Percentiles rank a stretch among this genome's conserved stretches.
Evolutionary conservation across 2,329 filamentous ascomycete species (phyloP).

Genomic region (Diplodia intermedia): DNA sequence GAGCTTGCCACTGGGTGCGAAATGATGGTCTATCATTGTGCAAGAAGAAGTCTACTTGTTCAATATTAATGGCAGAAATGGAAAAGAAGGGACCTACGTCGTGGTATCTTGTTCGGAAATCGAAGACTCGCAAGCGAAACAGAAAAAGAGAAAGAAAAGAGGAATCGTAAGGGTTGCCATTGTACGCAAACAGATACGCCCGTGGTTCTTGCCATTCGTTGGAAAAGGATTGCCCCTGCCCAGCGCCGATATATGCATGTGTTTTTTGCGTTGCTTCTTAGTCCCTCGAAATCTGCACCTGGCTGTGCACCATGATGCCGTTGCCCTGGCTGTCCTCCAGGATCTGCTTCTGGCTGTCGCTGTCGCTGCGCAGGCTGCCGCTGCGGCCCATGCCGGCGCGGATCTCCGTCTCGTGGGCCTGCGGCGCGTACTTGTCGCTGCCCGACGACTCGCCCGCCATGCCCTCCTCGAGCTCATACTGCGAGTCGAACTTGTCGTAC

Average conservation of each 20-base stretch:
- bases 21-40: not conserved
- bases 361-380: conserved; percentile 19
- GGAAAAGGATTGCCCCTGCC: not conserved
- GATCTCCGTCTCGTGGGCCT: conserved; percentile 19
- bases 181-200: not conserved
- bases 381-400: not conserved
- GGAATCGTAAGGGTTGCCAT: not conserved
- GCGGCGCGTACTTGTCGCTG: conserved; percentile 16
- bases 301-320: conserved; percentile 32
- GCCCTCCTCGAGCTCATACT: conserved; percentile 27
- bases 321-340: conserved; percentile 61
- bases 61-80: not conserved
- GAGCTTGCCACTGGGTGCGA: not conserved
- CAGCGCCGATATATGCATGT: not conserved
- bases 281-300: conserved; percentile 30
- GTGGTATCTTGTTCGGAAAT: conserved; percentile 8
- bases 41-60: not conserved
- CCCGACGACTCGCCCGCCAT: not conserved
- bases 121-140: not conserved
- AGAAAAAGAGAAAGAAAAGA: not conserved
- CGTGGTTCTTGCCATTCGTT: not conserved
- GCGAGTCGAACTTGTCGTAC: conserved; percentile 29
- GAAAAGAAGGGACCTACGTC: conserved; percentile 2
- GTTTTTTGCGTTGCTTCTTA: not conserved
- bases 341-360: conserved; percentile 50